Percentiles rank a stretch among this genome's conserved stretches.
Evolutionary conservation across 1,284 basidiomycete genomes (phyloP).

Genomic region (Boletus mariae): DNA sequence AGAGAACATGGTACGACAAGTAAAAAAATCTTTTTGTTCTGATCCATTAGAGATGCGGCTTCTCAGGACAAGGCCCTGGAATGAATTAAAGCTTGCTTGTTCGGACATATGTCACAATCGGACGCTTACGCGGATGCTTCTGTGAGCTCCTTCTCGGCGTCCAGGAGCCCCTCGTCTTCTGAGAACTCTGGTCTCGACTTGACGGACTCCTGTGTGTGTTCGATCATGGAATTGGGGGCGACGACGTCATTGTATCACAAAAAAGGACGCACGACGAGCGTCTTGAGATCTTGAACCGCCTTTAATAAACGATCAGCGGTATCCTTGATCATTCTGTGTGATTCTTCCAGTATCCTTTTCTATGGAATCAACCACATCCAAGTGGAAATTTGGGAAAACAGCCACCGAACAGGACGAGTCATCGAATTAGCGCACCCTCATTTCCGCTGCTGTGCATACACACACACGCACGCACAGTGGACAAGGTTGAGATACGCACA

Average conservation of each 20-base stretch:
- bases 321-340: constrained; percentile 77
- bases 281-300: constrained; percentile 60
- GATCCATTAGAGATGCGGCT: too few species aligned
- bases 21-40: neutral
- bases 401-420: constrained; percentile 11
- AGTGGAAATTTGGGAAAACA: constrained; percentile 7
- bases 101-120: constrained; percentile 1
- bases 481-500: constrained; percentile 44
- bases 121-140: constrained; percentile 39
- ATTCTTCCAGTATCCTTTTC: constrained; percentile 75
- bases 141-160: constrained; percentile 59
- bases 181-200: constrained; percentile 48
- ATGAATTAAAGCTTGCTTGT: constrained; percentile 21
- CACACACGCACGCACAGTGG: constrained; percentile 6
- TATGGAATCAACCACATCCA: constrained; percentile 29
- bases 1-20: neutral
- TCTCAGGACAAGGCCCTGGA: constrained; percentile 6
- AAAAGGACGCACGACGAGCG: constrained; percentile 60
- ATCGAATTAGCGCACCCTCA: constrained; percentile 26
- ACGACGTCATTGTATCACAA: constrained; percentile 14
- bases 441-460: constrained; percentile 29
- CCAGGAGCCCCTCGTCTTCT: constrained; percentile 50
- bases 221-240: constrained; percentile 5
- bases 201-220: constrained; percentile 37
- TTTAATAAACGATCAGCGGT: constrained; percentile 58